A percentile compares a stretch with the other conserved stretches of the same genome.
Conservation (phyloP, 2,329 filamentous ascomycete species). For the Aspergillus intermedius region DNA sequence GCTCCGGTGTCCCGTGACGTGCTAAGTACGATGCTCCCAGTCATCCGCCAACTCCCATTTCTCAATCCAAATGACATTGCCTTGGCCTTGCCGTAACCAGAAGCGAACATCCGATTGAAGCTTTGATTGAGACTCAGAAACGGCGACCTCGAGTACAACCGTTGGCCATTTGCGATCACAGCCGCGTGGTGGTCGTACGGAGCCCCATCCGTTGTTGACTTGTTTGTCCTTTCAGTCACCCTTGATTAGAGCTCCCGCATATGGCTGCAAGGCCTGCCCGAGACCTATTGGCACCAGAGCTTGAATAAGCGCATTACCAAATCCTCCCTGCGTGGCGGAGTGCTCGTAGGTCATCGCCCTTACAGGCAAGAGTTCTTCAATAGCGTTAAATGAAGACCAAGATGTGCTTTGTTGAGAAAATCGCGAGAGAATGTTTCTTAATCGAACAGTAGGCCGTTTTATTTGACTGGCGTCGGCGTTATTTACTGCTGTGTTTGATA, state of each 20-base stretch:
- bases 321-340: background rate
- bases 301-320: background rate
- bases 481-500: background rate
- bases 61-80: constrained; percentile 1
- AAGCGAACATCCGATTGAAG: constrained; percentile 1
- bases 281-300: background rate
- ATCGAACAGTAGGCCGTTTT: background rate
- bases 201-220: background rate
- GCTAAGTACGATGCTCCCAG: background rate
- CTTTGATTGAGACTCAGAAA: constrained; percentile 1
- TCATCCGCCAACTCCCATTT: constrained; percentile 1
- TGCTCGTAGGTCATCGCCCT: background rate
- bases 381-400: too few species aligned
- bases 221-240: background rate
- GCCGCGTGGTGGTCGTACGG: background rate
- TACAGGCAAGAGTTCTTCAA: background rate
- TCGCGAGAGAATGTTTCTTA: background rate
- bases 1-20: constrained; percentile 1
- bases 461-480: background rate
- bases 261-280: background rate
- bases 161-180: background rate
- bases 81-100: constrained; percentile 7
- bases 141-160: background rate
- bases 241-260: background rate
- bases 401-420: background rate